A percentile compares a stretch with the other conserved stretches of the same genome.
Conservation (phyloP, 2,329 filamentous ascomycete genomes). For the Xylariaceae sp. region DNA sequence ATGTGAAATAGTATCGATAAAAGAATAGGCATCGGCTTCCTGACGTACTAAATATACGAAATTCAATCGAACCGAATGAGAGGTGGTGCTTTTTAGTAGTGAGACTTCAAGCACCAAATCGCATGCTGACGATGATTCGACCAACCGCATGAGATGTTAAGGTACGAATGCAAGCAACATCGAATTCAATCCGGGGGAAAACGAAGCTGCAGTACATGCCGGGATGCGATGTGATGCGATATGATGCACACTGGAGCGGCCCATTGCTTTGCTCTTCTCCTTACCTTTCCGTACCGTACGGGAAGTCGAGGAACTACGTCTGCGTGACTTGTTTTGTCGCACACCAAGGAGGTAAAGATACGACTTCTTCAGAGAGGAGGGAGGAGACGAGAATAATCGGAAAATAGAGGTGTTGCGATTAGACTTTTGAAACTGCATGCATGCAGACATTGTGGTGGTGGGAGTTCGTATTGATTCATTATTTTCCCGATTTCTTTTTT, state of each 20-base stretch:
- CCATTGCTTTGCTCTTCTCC: neutral
- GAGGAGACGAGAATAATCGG: too few relatives aligned
- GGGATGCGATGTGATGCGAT: neutral
- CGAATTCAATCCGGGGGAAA: neutral
- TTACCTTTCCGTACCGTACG: neutral
- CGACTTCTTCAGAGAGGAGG: too few relatives aligned
- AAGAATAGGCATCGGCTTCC: neutral
- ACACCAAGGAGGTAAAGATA: too few relatives aligned
- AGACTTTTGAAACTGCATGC: too few relatives aligned
- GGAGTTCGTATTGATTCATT: too few relatives aligned
- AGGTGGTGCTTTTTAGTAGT: too few relatives aligned
- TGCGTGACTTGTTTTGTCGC: too few relatives aligned
- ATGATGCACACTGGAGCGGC: neutral
- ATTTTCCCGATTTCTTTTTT: too few relatives aligned
- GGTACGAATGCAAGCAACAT: neutral
- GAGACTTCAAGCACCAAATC: neutral
- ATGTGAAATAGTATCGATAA: neutral
- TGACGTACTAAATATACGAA: neutral
- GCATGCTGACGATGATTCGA: neutral
- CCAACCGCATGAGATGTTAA: neutral
- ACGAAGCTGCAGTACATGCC: neutral
- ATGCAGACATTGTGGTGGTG: too few relatives aligned
- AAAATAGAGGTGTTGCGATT: too few relatives aligned
- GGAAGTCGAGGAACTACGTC: too few relatives aligned
- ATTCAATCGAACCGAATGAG: neutral